Evolutionary conservation across 83 land plant genomes (phyloP), one percentile per base, ranked within the genome.

Genomic region (Diphasiastrum complanatum): DNA sequence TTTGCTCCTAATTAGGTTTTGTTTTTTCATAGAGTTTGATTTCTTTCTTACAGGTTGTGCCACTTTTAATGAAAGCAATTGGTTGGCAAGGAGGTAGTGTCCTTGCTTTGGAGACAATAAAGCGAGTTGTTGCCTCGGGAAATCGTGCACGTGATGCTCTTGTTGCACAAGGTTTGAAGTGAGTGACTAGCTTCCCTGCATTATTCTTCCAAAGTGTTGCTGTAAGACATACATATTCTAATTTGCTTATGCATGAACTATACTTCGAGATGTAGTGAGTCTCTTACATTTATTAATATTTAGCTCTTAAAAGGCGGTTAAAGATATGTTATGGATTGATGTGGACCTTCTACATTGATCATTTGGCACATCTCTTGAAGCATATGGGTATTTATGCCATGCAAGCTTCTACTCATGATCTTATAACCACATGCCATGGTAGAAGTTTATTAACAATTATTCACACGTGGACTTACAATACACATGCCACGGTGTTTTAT

Each of bases 81-180:
- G 99, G 99, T 34, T 95, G 99, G 99, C 92, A 86, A 73, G 93
- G 99, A 31, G 99, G 99, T 40, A 95, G 99, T 69, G 89, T 95
- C 14, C 74, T 89, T 35, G 99, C 99, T 12, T 81, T 95, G 58
- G 99, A 95, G 61, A 95, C 99, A 22, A 65, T 95, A 11, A 95
- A 95, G 64, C 95, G 99, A 45, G 89, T 95, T 31, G 96, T 89
- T 27, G 97, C 61, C 71, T 96, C 97, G 64, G 99, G 99, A 45
- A 95, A 95, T 63, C 84, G 99, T 51, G 99, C 99, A 28, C 79
- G 99, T 61, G 99, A 93, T 83, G 96, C 99, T 5, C 93, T 95
- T 69, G 99, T 95, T 60, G 99, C 97, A 25, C 99, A 95, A 75
- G 99, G 97, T 22, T 75, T 95, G 33, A 95, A 86, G 99, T 95